Base-by-base conservation (phyloP, 345 rosid species). In the Melastoma malabathricum region DNA sequence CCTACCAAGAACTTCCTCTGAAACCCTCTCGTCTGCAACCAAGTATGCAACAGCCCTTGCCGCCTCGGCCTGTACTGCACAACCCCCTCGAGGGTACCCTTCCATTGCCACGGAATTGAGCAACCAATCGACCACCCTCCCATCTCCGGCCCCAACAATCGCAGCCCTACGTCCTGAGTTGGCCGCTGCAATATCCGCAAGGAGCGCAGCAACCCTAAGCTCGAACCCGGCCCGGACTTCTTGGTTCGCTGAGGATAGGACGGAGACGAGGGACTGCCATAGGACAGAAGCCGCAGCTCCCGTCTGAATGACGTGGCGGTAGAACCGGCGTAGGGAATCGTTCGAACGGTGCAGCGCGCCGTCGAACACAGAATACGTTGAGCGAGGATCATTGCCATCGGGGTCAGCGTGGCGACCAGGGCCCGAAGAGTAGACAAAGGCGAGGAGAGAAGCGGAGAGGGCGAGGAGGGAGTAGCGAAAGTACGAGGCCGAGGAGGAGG, bases 41-140 rank as follows among this genome's bases (percentile, higher is more conserved):
- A 92, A 68, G 68, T 71, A 92, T 3, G 96, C 92, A 43, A 92
- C 72, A 15, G 98, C 95, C 72, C 98, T 77, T 0, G 95, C 98
- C 1, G 90, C 81, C 73, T 92, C 98, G 2, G 87, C 98, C 77
- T 87, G 98, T 6, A 86, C 79, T 53, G 80, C 84, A 46, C 64
- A 51, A 44, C 78, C 86, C 27, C 82, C 93, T 0, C 66, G 61
- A 1, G 79, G 72, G 3, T 34, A 34, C 41, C 41, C 41, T 34
- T 34, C 41, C 12, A 68, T 46, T 0, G 92, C 79, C 51, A 84
- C 90, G 43, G 89, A 82, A 70, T 92, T 93, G 58, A 92, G 74
- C 71, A 87, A 64, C 97, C 97, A 87, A 68, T 92, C 98, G 47
- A 92, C 90, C 54, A 92, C 96, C 55, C 73, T 78, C 31, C 98